Percentiles rank a stretch among this genome's conserved stretches.
These are phyloP conservation scores for Nicotiana rustica DNA, from an alignment of 305 asterid genomes.

Conservation along the genomic window DNA sequence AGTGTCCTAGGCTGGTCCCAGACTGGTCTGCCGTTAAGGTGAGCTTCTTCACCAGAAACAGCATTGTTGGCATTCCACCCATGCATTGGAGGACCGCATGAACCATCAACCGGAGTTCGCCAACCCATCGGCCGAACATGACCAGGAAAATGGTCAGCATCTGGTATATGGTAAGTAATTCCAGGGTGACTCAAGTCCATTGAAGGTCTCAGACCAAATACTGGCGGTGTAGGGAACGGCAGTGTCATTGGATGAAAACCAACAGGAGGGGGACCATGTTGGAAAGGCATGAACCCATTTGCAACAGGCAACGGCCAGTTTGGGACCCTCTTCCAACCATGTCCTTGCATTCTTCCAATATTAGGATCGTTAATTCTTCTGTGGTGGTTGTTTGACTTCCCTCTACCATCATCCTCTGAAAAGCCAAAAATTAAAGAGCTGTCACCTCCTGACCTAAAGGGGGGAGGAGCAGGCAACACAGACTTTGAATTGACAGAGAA, in stretches of 20 bases:
- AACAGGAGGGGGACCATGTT: conserved; percentile 81
- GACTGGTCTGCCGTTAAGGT: conserved; percentile 76
- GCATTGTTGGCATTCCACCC: conserved; percentile 76
- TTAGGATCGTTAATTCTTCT: conserved; percentile 79
- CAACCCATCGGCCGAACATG: conserved; percentile 84
- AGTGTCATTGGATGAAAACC: conserved; percentile 82
- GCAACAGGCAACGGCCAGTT: conserved; percentile 88
- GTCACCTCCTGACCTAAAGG: conserved; percentile 67
- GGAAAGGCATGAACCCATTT: conserved; percentile 92
- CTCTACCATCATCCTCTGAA: conserved; percentile 76
- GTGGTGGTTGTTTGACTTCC: conserved; percentile 68
- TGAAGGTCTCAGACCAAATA: conserved; percentile 80
- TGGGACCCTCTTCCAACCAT: conserved; percentile 89
- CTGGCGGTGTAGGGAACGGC: conserved; percentile 76
- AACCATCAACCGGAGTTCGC: conserved; percentile 72
- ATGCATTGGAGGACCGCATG: conserved; percentile 68
- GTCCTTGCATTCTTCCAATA: conserved; percentile 78
- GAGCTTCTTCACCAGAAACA: conserved; percentile 69
- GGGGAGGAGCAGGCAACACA: conserved; percentile 70
- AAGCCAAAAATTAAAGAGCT: conserved; percentile 64
- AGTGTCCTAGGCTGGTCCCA: conserved; percentile 62
- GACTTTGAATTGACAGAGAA: conserved; percentile 67
- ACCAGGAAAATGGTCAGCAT: conserved; percentile 75
- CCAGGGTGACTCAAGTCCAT: conserved; percentile 78
- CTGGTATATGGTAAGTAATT: conserved; percentile 76